Base-by-base conservation (phyloP, 2,329 filamentous ascomycete genomes). In the Hypoxylon sp. region DNA sequence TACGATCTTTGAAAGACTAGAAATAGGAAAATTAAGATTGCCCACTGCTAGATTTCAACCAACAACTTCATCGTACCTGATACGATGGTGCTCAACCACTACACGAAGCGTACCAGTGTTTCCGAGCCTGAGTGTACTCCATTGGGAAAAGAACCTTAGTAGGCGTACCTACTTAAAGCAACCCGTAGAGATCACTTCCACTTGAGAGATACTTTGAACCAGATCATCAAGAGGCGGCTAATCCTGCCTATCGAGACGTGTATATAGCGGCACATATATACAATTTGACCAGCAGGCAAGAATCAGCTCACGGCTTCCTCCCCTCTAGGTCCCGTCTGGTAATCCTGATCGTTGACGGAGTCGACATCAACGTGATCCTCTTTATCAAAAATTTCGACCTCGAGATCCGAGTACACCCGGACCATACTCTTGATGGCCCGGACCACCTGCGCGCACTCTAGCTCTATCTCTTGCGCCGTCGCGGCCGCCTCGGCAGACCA, bases 401-500 rank as follows among this genome's bases (percentile, higher is more conserved):
- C 74, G 15, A 72, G 54, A 3, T 44, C 32, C 4, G 74, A 72
- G 49, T 73, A 51, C n/a, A 72, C 67, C 22, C 71, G 68, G 19
- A 65, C 54, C 73, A 76, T 74, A n/a, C 71, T 71, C 56, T 70
- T 73, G 59, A 76, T 72, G 22, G 74, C 74, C 19, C 73, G 68
- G 24, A 72, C 51, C 13, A 64, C 68, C 52, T 71, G 65, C 19
- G 56, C 78, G 54, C 79, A 84, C 4, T 74, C 72, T 8, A 69
- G 69, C 39, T 80, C 74, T 30, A 86, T 76, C 34, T 75, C 71
- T 2, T 68, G 65, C 15, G 82, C 70, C 65, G 79, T 74, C 13
- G 71, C 73, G n/a, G 80, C 79, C 6, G 82, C 78, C 2, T 80
- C 77, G 2, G 68, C 70, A 2, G 83, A 85, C 84, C 83, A 87